These are phyloP conservation scores for Cryptococcus sp. DNA, from an alignment of 1,284 basidiomycete species.

Conservation along the genomic window DNA sequence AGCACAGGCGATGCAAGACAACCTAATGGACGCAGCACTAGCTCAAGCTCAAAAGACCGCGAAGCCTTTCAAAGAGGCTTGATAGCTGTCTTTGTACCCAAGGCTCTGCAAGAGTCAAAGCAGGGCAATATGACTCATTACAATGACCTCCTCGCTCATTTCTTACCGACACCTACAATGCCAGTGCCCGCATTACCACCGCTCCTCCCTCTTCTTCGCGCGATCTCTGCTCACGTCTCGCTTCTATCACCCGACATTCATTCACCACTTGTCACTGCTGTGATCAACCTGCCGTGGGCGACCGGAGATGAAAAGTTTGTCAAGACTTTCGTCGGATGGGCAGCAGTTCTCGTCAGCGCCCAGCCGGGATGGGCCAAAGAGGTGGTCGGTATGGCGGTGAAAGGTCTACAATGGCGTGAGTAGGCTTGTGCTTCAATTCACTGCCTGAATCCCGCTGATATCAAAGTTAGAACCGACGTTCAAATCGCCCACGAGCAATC, in stretches of 20 bases:
- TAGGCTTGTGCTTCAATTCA: slow-evolving; percentile 15
- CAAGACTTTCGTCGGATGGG: slow-evolving; percentile 80
- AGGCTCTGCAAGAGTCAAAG: slow-evolving; percentile 45
- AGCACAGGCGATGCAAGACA: slow-evolving; percentile 41
- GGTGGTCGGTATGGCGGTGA: slow-evolving; percentile 77
- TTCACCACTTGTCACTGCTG: slow-evolving; percentile 79
- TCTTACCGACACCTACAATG: slow-evolving; percentile 48
- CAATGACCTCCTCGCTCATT: slow-evolving; percentile 59
- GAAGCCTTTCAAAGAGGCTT: slow-evolving; percentile 50
- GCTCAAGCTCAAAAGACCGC: slow-evolving; percentile 29
- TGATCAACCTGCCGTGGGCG: slow-evolving; percentile 88
- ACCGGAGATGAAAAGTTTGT: slow-evolving; percentile 76
- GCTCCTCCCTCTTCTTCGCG: slow-evolving; percentile 57
- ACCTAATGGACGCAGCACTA: slow-evolving; percentile 5
- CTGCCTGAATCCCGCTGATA: slow-evolving; percentile 6
- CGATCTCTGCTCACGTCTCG: slow-evolving; percentile 69
- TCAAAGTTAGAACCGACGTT: slow-evolving; percentile 27
- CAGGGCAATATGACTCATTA: slow-evolving; percentile 55
- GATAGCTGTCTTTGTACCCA: slow-evolving; percentile 51
- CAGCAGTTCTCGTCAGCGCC: slow-evolving; percentile 91
- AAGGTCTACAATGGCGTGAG: slow-evolving; percentile 86
- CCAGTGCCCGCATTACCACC: slow-evolving; percentile 46
- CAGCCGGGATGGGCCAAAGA: slow-evolving; percentile 86
- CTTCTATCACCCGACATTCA: slow-evolving; percentile 60
- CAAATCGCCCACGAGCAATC: slow-evolving; percentile 9